Conservation (phyloP, 208 protist genomes). For the Acanthamoeba triangularis region DNA sequence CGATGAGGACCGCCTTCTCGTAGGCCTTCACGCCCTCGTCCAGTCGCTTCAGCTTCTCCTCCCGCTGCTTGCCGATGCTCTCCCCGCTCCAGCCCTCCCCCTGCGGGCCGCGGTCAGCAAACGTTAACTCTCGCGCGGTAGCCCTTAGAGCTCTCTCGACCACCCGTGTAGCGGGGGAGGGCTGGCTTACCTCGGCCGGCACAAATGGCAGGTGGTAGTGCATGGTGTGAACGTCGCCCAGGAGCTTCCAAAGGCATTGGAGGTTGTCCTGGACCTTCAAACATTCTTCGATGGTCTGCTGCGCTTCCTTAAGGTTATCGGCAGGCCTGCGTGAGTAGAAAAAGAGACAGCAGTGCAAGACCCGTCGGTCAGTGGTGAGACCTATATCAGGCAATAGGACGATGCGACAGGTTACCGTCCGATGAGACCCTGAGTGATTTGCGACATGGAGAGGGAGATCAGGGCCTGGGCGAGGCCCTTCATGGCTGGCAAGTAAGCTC, state of each 20-base stretch:
- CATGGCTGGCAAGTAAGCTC: not conserved
- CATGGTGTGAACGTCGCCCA: constrained; percentile 37
- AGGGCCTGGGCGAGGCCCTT: constrained; percentile 60
- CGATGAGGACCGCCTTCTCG: constrained; percentile 38
- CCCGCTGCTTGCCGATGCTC: not conserved
- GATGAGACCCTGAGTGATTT: constrained; percentile 20
- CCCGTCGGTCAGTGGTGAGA: not conserved
- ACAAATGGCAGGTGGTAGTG: constrained; percentile 21
- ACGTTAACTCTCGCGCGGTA: not conserved
- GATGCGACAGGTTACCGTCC: not conserved
- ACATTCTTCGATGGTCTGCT: constrained; percentile 36
- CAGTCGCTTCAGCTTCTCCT: constrained; percentile 10
- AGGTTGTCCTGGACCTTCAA: constrained; percentile 63
- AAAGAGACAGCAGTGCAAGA: not conserved
- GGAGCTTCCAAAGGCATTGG: constrained; percentile 53
- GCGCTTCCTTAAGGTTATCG: not conserved
- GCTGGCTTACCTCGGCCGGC: not conserved
- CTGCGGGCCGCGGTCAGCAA: not conserved
- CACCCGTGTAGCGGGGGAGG: not conserved
- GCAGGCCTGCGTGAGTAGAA: not conserved
- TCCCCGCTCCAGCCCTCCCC: not conserved
- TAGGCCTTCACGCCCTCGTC: constrained; percentile 26
- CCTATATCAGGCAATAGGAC: not conserved
- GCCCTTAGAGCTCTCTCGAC: too few species aligned
- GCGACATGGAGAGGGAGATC: constrained; percentile 14